Conservation (phyloP, 2,329 filamentous ascomycete genomes). For the Fusarium sp. region DNA sequence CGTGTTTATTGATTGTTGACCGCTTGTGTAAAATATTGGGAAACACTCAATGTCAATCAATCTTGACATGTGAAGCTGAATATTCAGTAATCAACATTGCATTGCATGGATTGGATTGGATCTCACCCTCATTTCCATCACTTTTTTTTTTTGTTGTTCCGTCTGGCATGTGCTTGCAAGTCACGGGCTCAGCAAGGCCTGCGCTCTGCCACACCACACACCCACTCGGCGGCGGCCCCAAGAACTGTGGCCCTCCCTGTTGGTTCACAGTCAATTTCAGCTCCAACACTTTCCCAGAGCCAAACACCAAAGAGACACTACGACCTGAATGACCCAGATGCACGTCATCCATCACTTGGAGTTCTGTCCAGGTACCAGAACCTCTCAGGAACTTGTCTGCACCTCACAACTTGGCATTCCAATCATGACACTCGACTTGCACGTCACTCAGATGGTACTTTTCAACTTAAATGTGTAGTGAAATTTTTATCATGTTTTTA, state of each 20-base stretch:
- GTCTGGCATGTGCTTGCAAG: conserved; percentile 16
- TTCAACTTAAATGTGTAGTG: conserved; percentile 6
- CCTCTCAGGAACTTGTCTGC: conserved; percentile 30
- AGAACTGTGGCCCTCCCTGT: conserved; percentile 12
- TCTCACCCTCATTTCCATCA: conserved; percentile 12
- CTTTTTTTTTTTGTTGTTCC: conserved; percentile 1
- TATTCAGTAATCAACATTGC: not conserved
- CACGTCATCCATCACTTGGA: conserved; percentile 20
- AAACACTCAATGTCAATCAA: not conserved
- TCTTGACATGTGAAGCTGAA: conserved; percentile 8
- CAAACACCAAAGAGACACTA: not conserved
- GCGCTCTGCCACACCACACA: conserved; percentile 27
- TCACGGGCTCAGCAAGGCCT: conserved; percentile 34
- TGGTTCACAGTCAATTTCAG: conserved; percentile 20
- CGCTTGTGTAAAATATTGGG: not conserved
- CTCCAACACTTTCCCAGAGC: not conserved
- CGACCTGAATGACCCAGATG: conserved; percentile 16
- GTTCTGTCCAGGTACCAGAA: not conserved
- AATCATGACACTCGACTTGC: conserved; percentile 1
- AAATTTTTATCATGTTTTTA: conserved; percentile 46
- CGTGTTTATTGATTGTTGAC: not conserved
- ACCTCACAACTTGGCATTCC: conserved; percentile 25
- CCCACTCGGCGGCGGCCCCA: not conserved
- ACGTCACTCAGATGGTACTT: conserved; percentile 11
- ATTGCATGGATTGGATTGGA: not conserved